A percentile compares a stretch with the other conserved stretches of the same genome.
phyloP scores from a whole-genome alignment of 176 grass and related monocot genomes.

The Calamus simplicifolius region DNA sequence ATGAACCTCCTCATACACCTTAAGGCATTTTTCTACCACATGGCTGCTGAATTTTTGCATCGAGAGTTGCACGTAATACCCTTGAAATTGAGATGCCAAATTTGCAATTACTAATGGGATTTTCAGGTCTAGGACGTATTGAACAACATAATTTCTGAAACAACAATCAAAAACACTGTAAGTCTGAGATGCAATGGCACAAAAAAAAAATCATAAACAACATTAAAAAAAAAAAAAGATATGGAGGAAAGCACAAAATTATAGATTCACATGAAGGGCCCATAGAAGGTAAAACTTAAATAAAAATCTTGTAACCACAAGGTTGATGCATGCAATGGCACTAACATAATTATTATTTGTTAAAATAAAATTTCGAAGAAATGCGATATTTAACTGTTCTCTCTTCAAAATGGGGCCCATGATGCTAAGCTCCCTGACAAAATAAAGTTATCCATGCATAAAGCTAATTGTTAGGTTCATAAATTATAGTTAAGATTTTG shows the following conservation, averaged over 20 bases:
- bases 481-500: no score
- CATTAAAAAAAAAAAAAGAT: neutral
- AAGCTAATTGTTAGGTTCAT: no score
- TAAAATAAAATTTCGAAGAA: no score
- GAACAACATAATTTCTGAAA: constrained; percentile 89
- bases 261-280: neutral
- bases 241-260: neutral
- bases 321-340: no score
- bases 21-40: constrained; percentile 91
- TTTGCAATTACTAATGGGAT: constrained; percentile 49
- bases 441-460: no score
- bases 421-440: no score
- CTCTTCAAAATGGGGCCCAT: no score
- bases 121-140: constrained; percentile 56
- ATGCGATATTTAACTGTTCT: no score
- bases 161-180: neutral
- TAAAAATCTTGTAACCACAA: no score
- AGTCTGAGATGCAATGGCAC: no score
- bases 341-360: no score
- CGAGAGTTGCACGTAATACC: constrained; percentile 63
- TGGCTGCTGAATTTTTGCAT: constrained; percentile 94
- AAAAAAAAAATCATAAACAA: no score
- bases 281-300: neutral
- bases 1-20: constrained; percentile 43
- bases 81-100: constrained; percentile 63